Percentiles rank a stretch among this genome's conserved stretches.
Evolutionary conservation across 2,329 filamentous ascomycete genomes (phyloP).

Genomic region (Tolypocladium paradoxum): DNA sequence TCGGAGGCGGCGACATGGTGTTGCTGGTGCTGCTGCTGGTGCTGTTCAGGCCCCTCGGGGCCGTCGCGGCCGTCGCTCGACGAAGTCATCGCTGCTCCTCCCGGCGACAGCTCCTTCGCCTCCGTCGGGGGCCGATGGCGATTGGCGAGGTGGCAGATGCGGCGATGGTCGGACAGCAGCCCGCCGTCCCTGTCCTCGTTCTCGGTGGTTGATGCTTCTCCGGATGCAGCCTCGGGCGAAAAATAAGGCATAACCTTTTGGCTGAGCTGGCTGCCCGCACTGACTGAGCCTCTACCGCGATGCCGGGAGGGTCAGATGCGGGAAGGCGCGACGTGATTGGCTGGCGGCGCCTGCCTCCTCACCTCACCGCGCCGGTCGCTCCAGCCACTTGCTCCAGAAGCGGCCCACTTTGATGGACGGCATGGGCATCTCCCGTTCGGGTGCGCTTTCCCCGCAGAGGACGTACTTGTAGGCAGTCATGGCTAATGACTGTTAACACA

Average conservation of each 20-base stretch:
- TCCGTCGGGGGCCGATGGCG: conserved; percentile 9
- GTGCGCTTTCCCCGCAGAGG: neutral
- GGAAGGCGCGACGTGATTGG: conserved; percentile 12
- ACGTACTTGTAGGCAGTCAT: too few species aligned
- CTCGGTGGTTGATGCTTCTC: conserved; percentile 3
- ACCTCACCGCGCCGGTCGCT: conserved; percentile 3
- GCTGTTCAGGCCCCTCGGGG: conserved; percentile 3
- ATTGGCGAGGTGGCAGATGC: neutral
- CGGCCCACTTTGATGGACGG: neutral
- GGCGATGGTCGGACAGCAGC: neutral
- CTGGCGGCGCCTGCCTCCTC: conserved; percentile 1
- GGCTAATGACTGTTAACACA: too few species aligned
- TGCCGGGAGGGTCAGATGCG: conserved; percentile 8
- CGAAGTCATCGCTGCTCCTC: conserved; percentile 50
- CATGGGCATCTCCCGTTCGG: neutral
- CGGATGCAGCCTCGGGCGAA: conserved; percentile 10
- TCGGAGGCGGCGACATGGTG: neutral
- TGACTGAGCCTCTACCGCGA: conserved; percentile 4
- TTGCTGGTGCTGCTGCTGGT: neutral
- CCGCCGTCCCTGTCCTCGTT: neutral
- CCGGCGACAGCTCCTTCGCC: conserved; percentile 45
- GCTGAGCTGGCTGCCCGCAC: neutral
- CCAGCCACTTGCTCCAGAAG: neutral
- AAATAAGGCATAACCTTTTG: conserved; percentile 1
- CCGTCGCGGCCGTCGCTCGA: conserved; percentile 32